These are phyloP conservation scores for Acer yangbiense DNA, from an alignment of 345 rosid genomes.

Conservation along the genomic window DNA sequence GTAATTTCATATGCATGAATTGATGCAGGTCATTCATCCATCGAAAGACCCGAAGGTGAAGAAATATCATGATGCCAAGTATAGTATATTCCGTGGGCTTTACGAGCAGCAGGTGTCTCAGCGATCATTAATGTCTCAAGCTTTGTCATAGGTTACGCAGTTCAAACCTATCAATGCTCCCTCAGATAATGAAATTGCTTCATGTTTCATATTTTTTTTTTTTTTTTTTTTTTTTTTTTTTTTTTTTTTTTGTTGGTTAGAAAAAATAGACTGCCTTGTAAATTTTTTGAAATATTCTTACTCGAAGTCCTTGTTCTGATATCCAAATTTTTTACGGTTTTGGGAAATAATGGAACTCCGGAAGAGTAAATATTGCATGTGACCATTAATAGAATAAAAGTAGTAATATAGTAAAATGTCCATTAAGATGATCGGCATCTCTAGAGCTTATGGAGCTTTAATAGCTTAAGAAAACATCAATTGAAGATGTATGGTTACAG, in stretches of 20 bases:
- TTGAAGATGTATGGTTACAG: too few species aligned
- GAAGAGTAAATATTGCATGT: background rate
- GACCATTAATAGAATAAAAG: too few species aligned
- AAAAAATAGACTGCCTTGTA: background rate
- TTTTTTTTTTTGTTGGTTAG: background rate
- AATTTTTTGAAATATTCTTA: background rate
- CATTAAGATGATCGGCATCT: too few species aligned
- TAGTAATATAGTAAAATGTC: too few species aligned
- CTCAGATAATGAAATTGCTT: background rate
- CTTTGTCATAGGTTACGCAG: constrained; percentile 44
- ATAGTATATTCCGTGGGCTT: constrained; percentile 70
- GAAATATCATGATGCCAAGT: constrained; percentile 92
- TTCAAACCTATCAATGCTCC: background rate
- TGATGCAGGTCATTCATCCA: constrained; percentile 74
- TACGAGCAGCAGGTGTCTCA: constrained; percentile 76
- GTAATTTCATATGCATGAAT: background rate
- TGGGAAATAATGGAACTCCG: background rate
- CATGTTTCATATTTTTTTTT: background rate
- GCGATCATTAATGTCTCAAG: constrained; percentile 67
- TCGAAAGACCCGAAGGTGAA: constrained; percentile 72
- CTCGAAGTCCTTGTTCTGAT: background rate
- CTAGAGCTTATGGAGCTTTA: too few species aligned
- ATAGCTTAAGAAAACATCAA: too few species aligned
- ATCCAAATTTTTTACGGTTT: background rate
- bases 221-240: background rate